Percentiles rank a stretch among this genome's conserved stretches.
Evolutionary conservation across 805 yeast species (phyloP).

Genomic region (Metschnikowia hibisci): DNA sequence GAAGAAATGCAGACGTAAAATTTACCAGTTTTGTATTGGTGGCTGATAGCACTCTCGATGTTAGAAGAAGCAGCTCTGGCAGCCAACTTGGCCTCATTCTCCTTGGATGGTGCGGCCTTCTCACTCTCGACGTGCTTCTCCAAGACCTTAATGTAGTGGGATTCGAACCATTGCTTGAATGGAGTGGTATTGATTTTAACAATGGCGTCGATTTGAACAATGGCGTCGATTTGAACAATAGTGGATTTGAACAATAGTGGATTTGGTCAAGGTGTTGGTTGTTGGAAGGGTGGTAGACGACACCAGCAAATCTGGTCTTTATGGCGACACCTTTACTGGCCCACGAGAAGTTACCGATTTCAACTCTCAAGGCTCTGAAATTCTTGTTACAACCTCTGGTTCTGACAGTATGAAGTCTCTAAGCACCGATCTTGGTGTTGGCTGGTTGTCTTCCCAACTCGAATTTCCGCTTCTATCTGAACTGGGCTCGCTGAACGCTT

Average conservation of each 20-base stretch:
- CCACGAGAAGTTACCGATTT: slow-evolving; percentile 99
- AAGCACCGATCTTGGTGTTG: slow-evolving; percentile 97
- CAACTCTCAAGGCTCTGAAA: slow-evolving; percentile 99
- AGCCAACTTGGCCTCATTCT: slow-evolving; percentile 89
- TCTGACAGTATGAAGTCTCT: slow-evolving; percentile 99
- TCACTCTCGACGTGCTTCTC: slow-evolving; percentile 71
- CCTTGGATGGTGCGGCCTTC: slow-evolving; percentile 67
- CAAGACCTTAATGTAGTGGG: slow-evolving; percentile 91
- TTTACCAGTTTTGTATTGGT: slow-evolving; percentile 98
- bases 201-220: slow-evolving; percentile 97
- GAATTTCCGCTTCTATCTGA: slow-evolving; percentile 99
- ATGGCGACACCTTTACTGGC: slow-evolving; percentile 97
- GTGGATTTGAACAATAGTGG: too few relatives aligned
- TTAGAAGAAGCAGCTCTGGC: slow-evolving; percentile 81
- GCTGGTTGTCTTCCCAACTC: slow-evolving; percentile 99
- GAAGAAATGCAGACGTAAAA: slow-evolving; percentile 98
- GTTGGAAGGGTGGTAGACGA: slow-evolving; percentile 99
- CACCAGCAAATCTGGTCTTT: slow-evolving; percentile 98
- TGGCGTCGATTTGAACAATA: slow-evolving; percentile 99
- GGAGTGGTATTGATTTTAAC: slow-evolving; percentile 99
- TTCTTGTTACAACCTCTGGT: slow-evolving; percentile 99
- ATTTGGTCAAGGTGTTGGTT: too few relatives aligned
- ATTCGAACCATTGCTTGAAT: slow-evolving; percentile 98
- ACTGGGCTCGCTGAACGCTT: slow-evolving; percentile 99
- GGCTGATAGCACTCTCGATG: slow-evolving; percentile 85